Base-by-base conservation (phyloP, 208 protist genomes). In the Angomonas ambiguus region DNA sequence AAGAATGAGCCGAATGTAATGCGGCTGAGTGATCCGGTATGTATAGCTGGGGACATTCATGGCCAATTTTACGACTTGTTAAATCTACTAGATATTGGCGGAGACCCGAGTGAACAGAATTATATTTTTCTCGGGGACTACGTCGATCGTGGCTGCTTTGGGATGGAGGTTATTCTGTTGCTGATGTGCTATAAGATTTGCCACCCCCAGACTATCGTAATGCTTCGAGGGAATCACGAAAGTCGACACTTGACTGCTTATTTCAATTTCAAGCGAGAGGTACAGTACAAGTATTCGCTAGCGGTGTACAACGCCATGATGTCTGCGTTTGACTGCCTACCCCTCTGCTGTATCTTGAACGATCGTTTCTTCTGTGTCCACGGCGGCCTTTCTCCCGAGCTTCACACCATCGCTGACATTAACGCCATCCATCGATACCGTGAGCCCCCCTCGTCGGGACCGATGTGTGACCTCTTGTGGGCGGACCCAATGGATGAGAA, bases 101-200 rank as follows among this genome's bases (percentile, higher is more conserved):
- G 97, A 25, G 73, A 89, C 42, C 95, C 95, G 4, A 59, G 71
- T 0, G 45, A 79, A 31, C 94, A 92, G 55, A 76, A 85, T 56
- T 99, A 98, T 71, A 82, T 99, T 16, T 99, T 98, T 68, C 80
- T 99, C 5, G 98, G 98, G 41, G 97, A 99, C 77, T 99, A 98
- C 71, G 93, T 98, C 0, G 96, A 98, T 66, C 81, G 96, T 30
- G 95, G 95, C 2, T 93, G 76, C 72, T 97, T 97, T 71, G 87
- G 88, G 6, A 82, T 76, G 34, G 92, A 97, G 71, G 89, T 94
- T 38, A 83, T 91, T 27, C 62, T 98, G 10, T 95, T 98, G 31
- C 79, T 99, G n/a, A 96, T 96, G 69, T 80, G 90, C 51, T 91
- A 96, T 62, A 99, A 99, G 71, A 88, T 98, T 48, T 69, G 72